Conservation (phyloP, 2,329 filamentous ascomycete genomes). For the Colletotrichum liaoningense region DNA sequence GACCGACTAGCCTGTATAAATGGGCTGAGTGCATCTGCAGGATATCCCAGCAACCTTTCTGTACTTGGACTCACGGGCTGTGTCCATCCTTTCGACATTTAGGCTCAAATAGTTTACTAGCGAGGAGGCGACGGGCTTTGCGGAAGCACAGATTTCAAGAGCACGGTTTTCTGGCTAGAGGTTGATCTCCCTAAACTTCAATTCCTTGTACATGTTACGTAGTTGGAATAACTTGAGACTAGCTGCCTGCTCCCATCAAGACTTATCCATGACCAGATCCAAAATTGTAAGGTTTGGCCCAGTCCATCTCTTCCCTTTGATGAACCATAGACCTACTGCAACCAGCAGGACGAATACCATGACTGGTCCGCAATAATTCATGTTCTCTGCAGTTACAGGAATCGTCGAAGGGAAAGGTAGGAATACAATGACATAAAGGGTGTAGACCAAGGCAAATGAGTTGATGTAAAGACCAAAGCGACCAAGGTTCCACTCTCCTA, state of each 20-base stretch:
- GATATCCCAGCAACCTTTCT: too few species aligned
- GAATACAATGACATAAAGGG: neutral
- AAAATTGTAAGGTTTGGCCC: slow-evolving; percentile 3
- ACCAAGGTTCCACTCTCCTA: slow-evolving; percentile 7
- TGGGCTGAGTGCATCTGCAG: neutral
- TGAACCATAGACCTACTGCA: neutral
- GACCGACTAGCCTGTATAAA: neutral
- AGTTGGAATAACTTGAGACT: neutral
- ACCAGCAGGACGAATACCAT: neutral
- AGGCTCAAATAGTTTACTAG: too few species aligned
- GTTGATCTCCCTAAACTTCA: too few species aligned
- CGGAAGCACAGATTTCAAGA: too few species aligned
- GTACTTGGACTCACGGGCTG: neutral
- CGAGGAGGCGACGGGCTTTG: too few species aligned
- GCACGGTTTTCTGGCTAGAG: too few species aligned
- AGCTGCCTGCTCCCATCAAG: neutral
- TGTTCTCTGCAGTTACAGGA: slow-evolving; percentile 1
- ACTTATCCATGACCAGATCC: neutral
- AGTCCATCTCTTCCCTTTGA: neutral
- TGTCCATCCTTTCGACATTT: too few species aligned
- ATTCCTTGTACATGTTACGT: too few species aligned
- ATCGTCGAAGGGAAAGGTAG: neutral
- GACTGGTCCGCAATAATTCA: slow-evolving; percentile 16
- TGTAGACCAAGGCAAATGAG: neutral
- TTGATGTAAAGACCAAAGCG: slow-evolving; percentile 8